A percentile compares a stretch with the other conserved stretches of the same genome.
Evolutionary conservation across 768 basidiomycete genomes (phyloP).

Genomic region (Plicaturopsis crispa): DNA sequence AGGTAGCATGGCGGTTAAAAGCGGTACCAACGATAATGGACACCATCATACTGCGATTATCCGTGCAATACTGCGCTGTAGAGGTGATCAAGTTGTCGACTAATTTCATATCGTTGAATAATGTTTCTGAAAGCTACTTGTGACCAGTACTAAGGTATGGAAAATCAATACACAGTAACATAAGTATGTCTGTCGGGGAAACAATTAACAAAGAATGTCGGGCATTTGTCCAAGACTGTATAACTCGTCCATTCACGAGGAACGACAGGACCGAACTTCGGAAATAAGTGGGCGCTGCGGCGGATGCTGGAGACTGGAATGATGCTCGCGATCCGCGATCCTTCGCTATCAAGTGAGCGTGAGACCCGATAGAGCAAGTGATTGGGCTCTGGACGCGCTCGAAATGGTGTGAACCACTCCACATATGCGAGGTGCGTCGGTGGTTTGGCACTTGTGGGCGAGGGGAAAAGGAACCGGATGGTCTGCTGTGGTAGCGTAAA

Average conservation of each 20-base stretch:
- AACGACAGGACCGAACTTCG: constrained; percentile 19
- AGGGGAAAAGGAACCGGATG: not conserved
- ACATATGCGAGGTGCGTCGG: constrained; percentile 5
- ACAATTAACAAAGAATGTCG: constrained; percentile 22
- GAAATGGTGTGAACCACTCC: constrained; percentile 9
- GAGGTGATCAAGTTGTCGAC: no score
- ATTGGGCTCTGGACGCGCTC: constrained; percentile 9
- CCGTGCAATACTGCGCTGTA: no score
- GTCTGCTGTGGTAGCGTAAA: not conserved
- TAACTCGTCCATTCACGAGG: constrained; percentile 22
- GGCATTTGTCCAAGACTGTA: constrained; percentile 21
- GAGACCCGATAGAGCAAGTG: constrained; percentile 19
- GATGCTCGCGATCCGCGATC: constrained; percentile 12
- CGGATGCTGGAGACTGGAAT: constrained; percentile 16
- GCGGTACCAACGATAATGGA: no score
- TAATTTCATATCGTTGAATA: no score
- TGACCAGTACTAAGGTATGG: no score
- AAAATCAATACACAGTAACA: no score
- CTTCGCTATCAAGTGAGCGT: not conserved
- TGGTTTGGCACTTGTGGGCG: not conserved
- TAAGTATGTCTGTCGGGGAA: constrained; percentile 23
- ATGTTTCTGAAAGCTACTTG: no score
- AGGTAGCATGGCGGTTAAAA: no score
- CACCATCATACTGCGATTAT: no score
- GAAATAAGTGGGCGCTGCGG: constrained; percentile 23